Evolutionary conservation across 495 filamentous ascomycete genomes (phyloP).

Genomic region (Parathielavia appendiculata): DNA sequence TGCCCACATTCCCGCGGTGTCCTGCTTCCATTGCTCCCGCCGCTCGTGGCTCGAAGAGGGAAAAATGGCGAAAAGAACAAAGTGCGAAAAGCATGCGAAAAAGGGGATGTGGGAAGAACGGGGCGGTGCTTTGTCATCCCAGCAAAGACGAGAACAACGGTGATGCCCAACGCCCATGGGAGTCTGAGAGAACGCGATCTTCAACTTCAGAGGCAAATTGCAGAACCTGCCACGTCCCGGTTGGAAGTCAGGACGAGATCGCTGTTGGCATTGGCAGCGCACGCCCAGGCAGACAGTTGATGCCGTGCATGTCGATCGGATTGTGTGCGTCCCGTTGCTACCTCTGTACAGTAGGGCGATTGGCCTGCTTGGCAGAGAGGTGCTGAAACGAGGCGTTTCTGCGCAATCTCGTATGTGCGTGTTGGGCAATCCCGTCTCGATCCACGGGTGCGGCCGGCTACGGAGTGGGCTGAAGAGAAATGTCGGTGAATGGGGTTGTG

Average conservation of each 20-base stretch:
- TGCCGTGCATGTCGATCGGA: conserved; percentile 2
- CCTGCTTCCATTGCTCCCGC: background rate
- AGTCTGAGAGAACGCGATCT: background rate
- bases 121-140: background rate
- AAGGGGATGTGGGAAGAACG: background rate
- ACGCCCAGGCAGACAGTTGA: background rate
- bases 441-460: background rate
- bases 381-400: conserved; percentile 21
- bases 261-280: background rate
- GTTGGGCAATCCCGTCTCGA: background rate
- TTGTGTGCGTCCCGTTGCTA: background rate
- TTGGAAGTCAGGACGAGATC: background rate
- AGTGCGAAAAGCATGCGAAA: no score
- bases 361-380: conserved; percentile 10
- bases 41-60: background rate
- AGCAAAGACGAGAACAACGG: background rate
- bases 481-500: conserved; percentile 6
- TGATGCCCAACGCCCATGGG: background rate
- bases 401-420: conserved; percentile 7
- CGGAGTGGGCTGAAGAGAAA: conserved; percentile 2
- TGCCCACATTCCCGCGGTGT: conserved; percentile 4
- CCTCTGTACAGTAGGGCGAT: background rate
- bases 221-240: background rate
- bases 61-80: background rate
- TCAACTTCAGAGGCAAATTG: background rate